These are phyloP conservation scores for Volvox africanus DNA, from an alignment of 139 green algal species.

Conservation along the genomic window DNA sequence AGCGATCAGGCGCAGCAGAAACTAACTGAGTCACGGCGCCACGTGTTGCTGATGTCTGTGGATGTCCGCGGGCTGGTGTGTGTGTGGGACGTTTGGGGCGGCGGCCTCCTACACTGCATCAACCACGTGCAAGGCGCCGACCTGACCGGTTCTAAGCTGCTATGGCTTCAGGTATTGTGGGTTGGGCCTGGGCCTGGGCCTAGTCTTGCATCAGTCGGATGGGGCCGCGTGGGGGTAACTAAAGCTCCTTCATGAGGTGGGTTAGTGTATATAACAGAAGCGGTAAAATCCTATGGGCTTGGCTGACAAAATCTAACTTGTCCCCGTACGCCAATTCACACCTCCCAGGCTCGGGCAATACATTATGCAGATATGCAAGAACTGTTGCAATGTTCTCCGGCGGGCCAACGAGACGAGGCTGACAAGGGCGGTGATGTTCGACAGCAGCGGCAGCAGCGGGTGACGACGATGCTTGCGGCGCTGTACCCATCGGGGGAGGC, in stretches of 20 bases:
- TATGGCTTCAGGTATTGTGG: constrained; percentile 31
- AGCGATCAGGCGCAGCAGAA: not conserved
- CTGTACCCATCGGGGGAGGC: constrained; percentile 14
- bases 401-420: not conserved
- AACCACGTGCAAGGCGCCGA: not conserved
- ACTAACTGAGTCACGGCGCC: too few species aligned
- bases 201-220: too few species aligned
- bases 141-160: not conserved
- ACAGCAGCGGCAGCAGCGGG: not conserved
- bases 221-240: too few species aligned
- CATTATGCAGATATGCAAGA: constrained; percentile 9
- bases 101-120: not conserved
- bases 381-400: not conserved
- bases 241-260: too few species aligned
- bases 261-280: too few species aligned
- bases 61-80: constrained; percentile 25
- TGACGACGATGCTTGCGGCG: not conserved
- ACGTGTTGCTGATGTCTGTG: constrained; percentile 30
- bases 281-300: too few species aligned
- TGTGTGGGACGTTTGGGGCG: constrained; percentile 35
- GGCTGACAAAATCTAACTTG: too few species aligned
- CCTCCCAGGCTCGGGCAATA: not conserved
- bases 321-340: too few species aligned
- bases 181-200: too few species aligned
- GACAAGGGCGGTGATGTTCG: not conserved